Conservation (phyloP, 78 protist genomes). For the Speleostelium caveatum region DNA sequence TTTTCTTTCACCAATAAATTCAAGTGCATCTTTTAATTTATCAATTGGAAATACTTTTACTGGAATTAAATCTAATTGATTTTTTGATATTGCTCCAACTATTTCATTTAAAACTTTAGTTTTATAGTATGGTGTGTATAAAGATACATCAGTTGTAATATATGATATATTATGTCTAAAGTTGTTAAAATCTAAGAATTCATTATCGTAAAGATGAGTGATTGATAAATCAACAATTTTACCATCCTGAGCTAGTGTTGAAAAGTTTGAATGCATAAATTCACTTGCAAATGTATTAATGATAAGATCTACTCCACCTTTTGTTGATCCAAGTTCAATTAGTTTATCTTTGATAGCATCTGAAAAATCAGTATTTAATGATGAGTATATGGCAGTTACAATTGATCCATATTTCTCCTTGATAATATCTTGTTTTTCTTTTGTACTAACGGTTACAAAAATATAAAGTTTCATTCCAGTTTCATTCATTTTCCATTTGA, state of each 20-base stretch:
- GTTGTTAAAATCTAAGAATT: conserved; percentile 18
- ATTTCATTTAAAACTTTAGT: neutral
- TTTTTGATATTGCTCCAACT: neutral
- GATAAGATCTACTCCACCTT: conserved; percentile 73
- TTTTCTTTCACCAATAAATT: conserved; percentile 4
- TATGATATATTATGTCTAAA: conserved; percentile 9
- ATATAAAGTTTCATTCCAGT: conserved; percentile 71
- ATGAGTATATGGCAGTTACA: conserved; percentile 64
- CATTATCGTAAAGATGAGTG: conserved; percentile 26
- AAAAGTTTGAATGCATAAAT: conserved; percentile 36
- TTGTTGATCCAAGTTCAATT: conserved; percentile 31
- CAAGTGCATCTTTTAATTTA: conserved; percentile 1
- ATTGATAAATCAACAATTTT: conserved; percentile 63
- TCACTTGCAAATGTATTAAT: conserved; percentile 59
- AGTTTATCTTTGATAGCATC: conserved; percentile 24
- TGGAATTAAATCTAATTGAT: conserved; percentile 2
- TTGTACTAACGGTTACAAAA: conserved; percentile 47
- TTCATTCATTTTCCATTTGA: conserved; percentile 57
- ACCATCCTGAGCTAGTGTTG: conserved; percentile 43
- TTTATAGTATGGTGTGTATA: neutral
- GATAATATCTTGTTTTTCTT: conserved; percentile 35
- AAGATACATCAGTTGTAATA: conserved; percentile 13
- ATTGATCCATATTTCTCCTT: conserved; percentile 6
- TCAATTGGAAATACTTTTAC: neutral
- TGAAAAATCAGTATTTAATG: neutral